Evolutionary conservation across 257 asterid species (phyloP).

Genomic region (Verbena officinalis): DNA sequence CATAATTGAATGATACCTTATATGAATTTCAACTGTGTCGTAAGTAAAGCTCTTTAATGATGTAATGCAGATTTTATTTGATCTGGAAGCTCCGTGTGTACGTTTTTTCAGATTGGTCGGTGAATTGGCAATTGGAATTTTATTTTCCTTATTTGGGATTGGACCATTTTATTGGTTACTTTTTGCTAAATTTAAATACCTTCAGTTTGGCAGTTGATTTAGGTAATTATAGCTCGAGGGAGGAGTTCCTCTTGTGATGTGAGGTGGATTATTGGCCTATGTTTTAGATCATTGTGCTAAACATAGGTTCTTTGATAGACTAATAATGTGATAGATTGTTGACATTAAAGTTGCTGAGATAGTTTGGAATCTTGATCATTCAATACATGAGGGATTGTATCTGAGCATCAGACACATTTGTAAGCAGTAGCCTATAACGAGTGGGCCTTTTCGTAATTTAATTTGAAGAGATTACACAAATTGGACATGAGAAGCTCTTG

Average conservation of each 20-base stretch:
- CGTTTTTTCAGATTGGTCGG: not conserved
- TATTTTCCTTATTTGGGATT: conserved; percentile 1
- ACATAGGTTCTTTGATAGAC: not conserved
- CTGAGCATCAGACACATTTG: not conserved
- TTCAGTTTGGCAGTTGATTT: not conserved
- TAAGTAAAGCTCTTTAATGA: not conserved
- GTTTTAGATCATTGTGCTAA: not conserved
- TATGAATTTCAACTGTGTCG: conserved; percentile 7
- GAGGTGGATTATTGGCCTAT: conserved; percentile 18
- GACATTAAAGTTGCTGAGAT: not conserved
- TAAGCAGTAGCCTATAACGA: not conserved
- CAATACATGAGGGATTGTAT: not conserved
- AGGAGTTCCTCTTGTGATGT: conserved; percentile 26
- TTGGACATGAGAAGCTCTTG: conserved; percentile 4
- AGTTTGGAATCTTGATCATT: not conserved
- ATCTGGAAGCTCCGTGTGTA: conserved; percentile 13
- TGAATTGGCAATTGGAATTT: not conserved
- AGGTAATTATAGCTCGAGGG: conserved; percentile 3
- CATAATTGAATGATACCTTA: not conserved
- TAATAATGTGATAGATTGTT: conserved; percentile 1
- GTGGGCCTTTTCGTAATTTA: not conserved
- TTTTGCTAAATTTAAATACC: not conserved
- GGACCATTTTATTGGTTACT: not conserved
- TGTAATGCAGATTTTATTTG: conserved; percentile 37
- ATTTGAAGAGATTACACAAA: not conserved